Evolutionary conservation across 768 basidiomycete genomes (phyloP), one percentile per base, ranked within the genome.

Genomic region (Megacollybia marginata): DNA sequence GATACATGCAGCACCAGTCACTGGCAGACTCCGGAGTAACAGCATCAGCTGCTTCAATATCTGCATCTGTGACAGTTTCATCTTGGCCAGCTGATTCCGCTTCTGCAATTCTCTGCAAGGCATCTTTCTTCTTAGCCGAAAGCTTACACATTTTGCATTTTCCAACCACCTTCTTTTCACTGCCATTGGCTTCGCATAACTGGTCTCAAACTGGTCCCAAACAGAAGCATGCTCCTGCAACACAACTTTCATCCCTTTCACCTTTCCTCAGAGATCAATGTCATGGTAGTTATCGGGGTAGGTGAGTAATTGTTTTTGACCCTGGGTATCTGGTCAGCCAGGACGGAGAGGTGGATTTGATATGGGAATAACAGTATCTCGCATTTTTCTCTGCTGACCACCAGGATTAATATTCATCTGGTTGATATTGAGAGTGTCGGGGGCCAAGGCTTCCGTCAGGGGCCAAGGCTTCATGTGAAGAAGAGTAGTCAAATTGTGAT

Each of bases 351-450:
- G 47, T 34, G 34, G 18, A 7, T 52, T 49, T 7, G 52, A 51
- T 33, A 48, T 38, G 7, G 55, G 59, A 50, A 55, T 58, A 35
- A 47, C 31, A 12, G 60, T 61, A 40, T 50, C 47, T 33, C 48
- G 56, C 53, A 57, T 54, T 5, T 47, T 47, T 12, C 54, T 53
- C 36, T 62, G 59, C 32, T 56, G 56, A 18, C 61, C 62, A 2
- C 61, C 56, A 4, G 54, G 54, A n/a, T 33, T 40, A 12, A 54
- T 46, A 48, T 63, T 65, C 59, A 63, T 63, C 4, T 62, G 57
- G 33, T 59, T 56, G 19, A 48, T 55, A 50, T 62, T 55, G 1
- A 63, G 52, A 4, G 61, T 57, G 46, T 65, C 58, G 12, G 52
- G 48, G 15, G 60, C 48, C 16, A 60, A 60, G 8, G 55, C 56